Base-by-base conservation (phyloP, 106 monocot genomes). In the Gastrodia elata region DNA sequence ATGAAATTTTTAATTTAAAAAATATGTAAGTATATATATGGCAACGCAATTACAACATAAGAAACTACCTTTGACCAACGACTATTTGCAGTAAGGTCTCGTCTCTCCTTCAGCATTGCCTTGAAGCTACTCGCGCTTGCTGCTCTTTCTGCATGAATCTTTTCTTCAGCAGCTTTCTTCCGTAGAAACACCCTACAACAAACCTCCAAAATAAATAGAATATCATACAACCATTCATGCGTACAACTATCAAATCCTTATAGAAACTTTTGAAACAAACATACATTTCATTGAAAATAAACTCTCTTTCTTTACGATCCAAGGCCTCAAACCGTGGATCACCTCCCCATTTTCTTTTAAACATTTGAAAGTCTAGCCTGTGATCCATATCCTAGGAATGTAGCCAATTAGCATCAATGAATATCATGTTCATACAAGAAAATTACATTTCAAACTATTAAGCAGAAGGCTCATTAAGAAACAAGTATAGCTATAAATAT, bases 331-430 rank as follows among this genome's bases (percentile, higher is more conserved):
- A 97, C 65, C 97, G 76, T 68, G 76, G 81, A 79, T 97, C 97
- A 80, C 40, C 80, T 4, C 88, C 88, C 97, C 97, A 97, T 86
- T 91, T 97, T 75, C 80, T 93, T 84, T 88, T 97, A 77, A 97
- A 90, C 70, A 83, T 68, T 57, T 86, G 78, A 74, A 86, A 97
- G 71, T 90, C 86, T 2, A 83, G 88, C 76, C 84, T 89, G 74
- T 81, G 78, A 74, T 87, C 73, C 57, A 93, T 90, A 38, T 90
- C 92, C 97, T 97, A 80, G 55, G 34, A 75, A 37, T 35, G 18
- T 46, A 25, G 70, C 32, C 24, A 11, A 32, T 80, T 25, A 77
- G 28, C 39, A 41, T 32, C 40, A 36, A 52, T 52, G n/a, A 52
- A 52, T 52, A 22, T 18, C 6, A 18, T 24, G 22, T 52, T 52